Conservation (phyloP, 345 rosid species). For the Eucalyptus guilfoylei region DNA sequence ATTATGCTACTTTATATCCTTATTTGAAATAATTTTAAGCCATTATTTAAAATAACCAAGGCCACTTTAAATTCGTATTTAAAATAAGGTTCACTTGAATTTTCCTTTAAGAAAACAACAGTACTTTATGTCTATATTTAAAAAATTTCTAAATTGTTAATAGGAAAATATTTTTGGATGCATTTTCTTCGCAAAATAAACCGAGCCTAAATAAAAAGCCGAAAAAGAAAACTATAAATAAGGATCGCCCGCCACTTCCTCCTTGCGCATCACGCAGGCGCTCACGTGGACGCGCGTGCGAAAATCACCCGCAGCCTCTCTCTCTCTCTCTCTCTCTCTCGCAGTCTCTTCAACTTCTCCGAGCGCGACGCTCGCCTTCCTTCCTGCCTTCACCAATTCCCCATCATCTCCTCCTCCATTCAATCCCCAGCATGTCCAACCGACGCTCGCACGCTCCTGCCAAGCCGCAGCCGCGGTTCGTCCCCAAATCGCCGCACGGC, state of each 20-base stretch:
- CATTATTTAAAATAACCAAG: accelerated
- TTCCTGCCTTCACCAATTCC: neutral
- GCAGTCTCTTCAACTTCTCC: neutral
- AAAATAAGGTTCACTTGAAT: accelerated
- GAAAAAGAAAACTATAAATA: neutral
- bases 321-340: neutral
- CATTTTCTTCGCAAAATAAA: too few relatives aligned
- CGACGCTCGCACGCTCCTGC: constrained; percentile 16
- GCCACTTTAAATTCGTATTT: too few relatives aligned
- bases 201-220: neutral
- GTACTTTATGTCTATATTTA: too few relatives aligned
- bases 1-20: accelerated
- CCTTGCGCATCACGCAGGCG: neutral
- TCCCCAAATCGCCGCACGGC: constrained; percentile 25
- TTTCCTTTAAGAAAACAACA: too few relatives aligned
- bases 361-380: neutral
- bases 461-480: constrained; percentile 29
- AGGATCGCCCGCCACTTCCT: neutral
- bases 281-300: neutral
- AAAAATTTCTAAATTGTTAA: accelerated
- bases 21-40: too few relatives aligned
- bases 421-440: constrained; percentile 36
- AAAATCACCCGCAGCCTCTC: neutral
- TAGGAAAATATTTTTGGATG: neutral
- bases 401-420: neutral